A percentile compares a stretch with the other conserved stretches of the same genome.
Conservation (phyloP, 1,139 yeast species). For the Saccharomyces hybrid region DNA sequence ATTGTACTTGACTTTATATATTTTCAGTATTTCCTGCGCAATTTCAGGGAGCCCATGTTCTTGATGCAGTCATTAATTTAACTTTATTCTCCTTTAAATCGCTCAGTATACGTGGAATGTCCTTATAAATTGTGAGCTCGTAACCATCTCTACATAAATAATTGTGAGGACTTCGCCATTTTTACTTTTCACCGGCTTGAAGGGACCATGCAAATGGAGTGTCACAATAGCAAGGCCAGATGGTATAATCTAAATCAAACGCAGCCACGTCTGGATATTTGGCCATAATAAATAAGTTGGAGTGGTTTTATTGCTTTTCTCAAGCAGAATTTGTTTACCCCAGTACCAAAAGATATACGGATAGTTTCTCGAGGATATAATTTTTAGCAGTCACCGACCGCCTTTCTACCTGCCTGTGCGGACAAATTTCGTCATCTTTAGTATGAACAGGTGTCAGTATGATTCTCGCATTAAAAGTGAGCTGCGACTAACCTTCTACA, state of each 20-base stretch:
- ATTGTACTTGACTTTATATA: conserved; percentile 38
- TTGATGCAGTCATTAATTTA: conserved; percentile 47
- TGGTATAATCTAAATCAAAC: conserved; percentile 56
- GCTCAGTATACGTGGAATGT: conserved; percentile 45
- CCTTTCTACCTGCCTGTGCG: no score
- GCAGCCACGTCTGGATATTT: conserved; percentile 51
- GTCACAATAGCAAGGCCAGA: conserved; percentile 52
- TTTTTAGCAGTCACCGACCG: no score
- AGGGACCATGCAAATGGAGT: conserved; percentile 48
- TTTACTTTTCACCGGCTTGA: conserved; percentile 26
- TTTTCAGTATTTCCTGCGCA: conserved; percentile 43
- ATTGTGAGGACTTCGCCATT: conserved; percentile 30
- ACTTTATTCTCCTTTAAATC: conserved; percentile 41
- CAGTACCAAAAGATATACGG: no score
- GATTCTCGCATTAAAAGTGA: no score
- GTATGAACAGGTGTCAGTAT: no score
- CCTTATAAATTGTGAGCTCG: conserved; percentile 41
- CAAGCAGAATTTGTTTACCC: no score
- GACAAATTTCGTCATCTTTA: no score
- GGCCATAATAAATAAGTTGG: conserved; percentile 3
- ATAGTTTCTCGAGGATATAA: no score
- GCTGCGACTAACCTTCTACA: no score
- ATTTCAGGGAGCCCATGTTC: conserved; percentile 56
- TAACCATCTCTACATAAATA: conserved; percentile 42
- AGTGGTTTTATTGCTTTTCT: no score